Base-by-base conservation (phyloP, 306 rosid genomes). In the Senna tora region DNA sequence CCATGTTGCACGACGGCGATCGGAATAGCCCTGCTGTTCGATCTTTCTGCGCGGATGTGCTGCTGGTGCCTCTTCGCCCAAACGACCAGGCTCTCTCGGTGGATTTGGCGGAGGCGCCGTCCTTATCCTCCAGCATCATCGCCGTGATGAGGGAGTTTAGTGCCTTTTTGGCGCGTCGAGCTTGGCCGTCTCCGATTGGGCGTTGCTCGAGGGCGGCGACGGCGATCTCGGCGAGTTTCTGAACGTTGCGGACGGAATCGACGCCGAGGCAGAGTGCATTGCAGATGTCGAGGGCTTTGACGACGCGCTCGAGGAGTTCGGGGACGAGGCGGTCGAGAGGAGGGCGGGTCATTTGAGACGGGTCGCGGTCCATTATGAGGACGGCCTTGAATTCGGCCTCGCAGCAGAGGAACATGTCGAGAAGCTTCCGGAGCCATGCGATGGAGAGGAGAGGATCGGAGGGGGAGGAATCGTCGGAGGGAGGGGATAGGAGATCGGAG, bases 371-470 rank as follows among this genome's bases (percentile, higher is more conserved):
- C 87, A 85, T 83, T 8, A 95, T 20, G 30, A 95, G 59, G 0
- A 95, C 83, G 10, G 96, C 97, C 55, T 95, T 95, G 88, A 91
- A 95, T 71, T 95, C 93, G 0, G 96, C 91, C 67, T 95, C 99
- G 71, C 96, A 89, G 58, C 99, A 95, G 28, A 95, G 92, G 52
- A 91, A 90, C 39, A 76, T 79, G 67, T 95, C 96, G 32, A 95
- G 88, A 15, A 95, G 93, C 36, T 69, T 87, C 2, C 99, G 65
- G 2, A 89, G 88, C 96, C 96, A 91, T 0, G 81, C 78, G 42
- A 91, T 79, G 17, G 99, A 95, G 3, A 91, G 88, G 0, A 91
- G 42, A 0, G 91, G 53, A 1, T 86, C 89, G 14, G 43, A 22
- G 0, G 81, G 15, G 49, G 63, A 52, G 49, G 63, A 52, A 4